Conservation (phyloP, 805 yeast genomes). For the Wickerhamiella shivajii region DNA sequence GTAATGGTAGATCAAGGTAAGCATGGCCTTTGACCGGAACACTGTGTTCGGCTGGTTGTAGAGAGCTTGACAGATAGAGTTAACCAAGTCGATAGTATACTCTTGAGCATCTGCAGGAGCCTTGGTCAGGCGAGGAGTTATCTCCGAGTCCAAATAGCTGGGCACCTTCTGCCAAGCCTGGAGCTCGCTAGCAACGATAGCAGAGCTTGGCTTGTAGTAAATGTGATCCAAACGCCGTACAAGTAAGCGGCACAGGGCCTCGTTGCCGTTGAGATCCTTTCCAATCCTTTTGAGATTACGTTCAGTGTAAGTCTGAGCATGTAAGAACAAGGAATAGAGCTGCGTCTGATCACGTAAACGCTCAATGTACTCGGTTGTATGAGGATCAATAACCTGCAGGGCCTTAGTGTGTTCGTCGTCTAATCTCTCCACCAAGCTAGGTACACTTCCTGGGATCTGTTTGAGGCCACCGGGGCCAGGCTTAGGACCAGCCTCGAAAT, state of each 20-base stretch:
- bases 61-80: constrained; percentile 48
- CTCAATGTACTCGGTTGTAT: constrained; percentile 82
- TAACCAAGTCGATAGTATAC: constrained; percentile 44
- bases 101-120: constrained; percentile 22
- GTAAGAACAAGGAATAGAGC: constrained; percentile 60
- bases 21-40: constrained; percentile 69
- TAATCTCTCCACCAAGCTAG: constrained; percentile 78
- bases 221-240: constrained; percentile 81
- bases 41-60: constrained; percentile 51
- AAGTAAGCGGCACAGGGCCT: constrained; percentile 46
- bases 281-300: constrained; percentile 23
- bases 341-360: constrained; percentile 76
- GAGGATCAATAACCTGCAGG: constrained; percentile 82
- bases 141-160: constrained; percentile 21
- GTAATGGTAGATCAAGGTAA: constrained; percentile 76
- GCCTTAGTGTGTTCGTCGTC: constrained; percentile 89
- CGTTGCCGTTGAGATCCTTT: constrained; percentile 25
- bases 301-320: constrained; percentile 80
- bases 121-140: constrained; percentile 25
- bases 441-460: constrained; percentile 68
- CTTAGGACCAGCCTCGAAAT: constrained; percentile 48
- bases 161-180: constrained; percentile 56
- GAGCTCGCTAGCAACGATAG: constrained; percentile 54
- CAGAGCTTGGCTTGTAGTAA: constrained; percentile 75
- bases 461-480: constrained; percentile 45